These are phyloP conservation scores for Cladophialophora exuberans DNA, from an alignment of 2,329 filamentous ascomycete species.

Conservation along the genomic window DNA sequence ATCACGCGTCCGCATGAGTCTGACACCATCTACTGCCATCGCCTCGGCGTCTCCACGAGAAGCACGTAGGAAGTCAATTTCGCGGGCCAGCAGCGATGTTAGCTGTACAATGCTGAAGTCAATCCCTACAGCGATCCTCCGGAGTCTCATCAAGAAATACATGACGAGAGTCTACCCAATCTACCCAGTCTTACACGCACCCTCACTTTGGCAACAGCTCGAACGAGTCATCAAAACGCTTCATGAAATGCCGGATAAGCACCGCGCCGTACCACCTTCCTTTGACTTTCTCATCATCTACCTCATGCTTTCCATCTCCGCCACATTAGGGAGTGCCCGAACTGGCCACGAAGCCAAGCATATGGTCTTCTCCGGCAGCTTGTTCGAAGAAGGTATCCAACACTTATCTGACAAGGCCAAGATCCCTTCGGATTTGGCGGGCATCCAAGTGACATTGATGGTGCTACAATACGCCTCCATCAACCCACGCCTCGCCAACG, in stretches of 20 bases:
- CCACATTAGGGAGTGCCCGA: conserved; percentile 38
- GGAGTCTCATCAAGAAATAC: conserved; percentile 39
- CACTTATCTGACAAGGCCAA: conserved; percentile 37
- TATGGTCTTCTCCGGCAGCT: conserved; percentile 37
- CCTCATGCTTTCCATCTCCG: conserved; percentile 39
- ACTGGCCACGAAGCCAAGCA: conserved; percentile 39
- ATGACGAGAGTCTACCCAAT: conserved; percentile 37
- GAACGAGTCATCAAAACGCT: conserved; percentile 29
- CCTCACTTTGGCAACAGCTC: conserved; percentile 37
- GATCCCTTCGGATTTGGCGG: conserved; percentile 36
- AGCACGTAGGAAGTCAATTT: conserved; percentile 29
- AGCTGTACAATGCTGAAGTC: conserved; percentile 33
- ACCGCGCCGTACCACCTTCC: conserved; percentile 32
- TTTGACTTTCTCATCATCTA: conserved; percentile 40
- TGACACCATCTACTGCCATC: conserved; percentile 38
- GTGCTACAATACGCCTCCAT: conserved; percentile 36
- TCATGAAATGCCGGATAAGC: conserved; percentile 30
- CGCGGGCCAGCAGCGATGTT: conserved; percentile 28
- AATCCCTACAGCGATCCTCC: conserved; percentile 33
- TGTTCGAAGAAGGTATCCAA: conserved; percentile 41
- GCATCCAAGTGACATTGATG: conserved; percentile 34
- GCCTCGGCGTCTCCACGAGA: conserved; percentile 28
- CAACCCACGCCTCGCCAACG: conserved; percentile 35
- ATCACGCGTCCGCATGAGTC: conserved; percentile 39
- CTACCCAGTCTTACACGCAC: conserved; percentile 36